phyloP scores from a whole-genome alignment of 2,329 filamentous ascomycete species.

The Pseudogymnoascus pannorum region DNA sequence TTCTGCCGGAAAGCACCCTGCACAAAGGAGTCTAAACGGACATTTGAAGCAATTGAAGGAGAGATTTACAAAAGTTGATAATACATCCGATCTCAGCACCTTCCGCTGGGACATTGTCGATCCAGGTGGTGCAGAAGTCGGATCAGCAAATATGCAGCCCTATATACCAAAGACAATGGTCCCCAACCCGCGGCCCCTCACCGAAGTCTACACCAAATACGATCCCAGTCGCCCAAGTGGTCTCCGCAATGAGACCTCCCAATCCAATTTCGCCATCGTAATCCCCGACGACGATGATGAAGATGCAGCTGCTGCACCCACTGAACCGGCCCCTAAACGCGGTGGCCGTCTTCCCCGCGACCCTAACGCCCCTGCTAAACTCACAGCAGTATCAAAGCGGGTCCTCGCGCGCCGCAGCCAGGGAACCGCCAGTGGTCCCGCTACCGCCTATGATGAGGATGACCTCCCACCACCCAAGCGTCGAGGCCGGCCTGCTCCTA shows the following conservation, averaged over 20 bases:
- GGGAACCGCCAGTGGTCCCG: background rate
- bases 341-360: background rate
- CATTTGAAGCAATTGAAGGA: slow-evolving; percentile 38
- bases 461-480: background rate
- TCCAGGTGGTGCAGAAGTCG: background rate
- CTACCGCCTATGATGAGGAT: background rate
- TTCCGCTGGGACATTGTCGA: slow-evolving; percentile 13
- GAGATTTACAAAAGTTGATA: slow-evolving; percentile 9
- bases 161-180: background rate
- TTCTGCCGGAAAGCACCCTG: slow-evolving; percentile 53
- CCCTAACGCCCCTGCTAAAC: too few relatives aligned
- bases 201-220: background rate
- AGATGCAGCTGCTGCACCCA: background rate
- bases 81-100: slow-evolving; percentile 12
- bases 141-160: background rate
- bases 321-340: background rate
- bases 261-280: background rate
- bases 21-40: slow-evolving; percentile 49
- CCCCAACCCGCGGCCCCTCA: background rate
- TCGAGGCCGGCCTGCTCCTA: background rate
- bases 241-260: background rate
- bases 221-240: background rate
- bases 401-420: background rate
- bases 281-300: background rate
- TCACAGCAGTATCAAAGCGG: background rate